phyloP scores from a whole-genome alignment of 108 stramenopile species.

The Pseudonitzschia delicatissima region DNA sequence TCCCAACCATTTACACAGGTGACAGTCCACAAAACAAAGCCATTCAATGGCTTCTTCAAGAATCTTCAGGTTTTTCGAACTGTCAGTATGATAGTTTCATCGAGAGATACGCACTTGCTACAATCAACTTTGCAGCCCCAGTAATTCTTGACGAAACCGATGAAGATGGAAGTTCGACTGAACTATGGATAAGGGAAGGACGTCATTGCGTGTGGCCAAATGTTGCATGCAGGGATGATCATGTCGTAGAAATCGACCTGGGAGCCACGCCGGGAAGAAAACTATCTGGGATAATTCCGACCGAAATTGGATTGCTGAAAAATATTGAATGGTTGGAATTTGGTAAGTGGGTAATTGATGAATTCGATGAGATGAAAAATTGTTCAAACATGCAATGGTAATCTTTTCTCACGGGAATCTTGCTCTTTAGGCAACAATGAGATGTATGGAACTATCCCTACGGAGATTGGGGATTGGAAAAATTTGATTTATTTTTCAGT shows the following conservation, averaged over 20 bases:
- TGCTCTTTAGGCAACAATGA: background rate
- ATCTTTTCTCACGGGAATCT: background rate
- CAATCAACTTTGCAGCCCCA: constrained; percentile 3
- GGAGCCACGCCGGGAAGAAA: background rate
- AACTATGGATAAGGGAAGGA: background rate
- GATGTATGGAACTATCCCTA: background rate
- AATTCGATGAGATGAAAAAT: no score
- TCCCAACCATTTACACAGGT: background rate
- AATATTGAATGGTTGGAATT: background rate
- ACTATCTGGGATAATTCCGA: background rate
- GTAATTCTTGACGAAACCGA: background rate
- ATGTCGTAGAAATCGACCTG: background rate
- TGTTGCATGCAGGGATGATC: background rate
- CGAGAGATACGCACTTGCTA: background rate
- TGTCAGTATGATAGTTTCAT: background rate
- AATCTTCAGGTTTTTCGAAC: background rate
- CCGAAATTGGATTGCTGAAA: constrained; percentile 1
- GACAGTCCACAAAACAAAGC: background rate
- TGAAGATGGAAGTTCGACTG: background rate
- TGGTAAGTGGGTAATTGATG: background rate
- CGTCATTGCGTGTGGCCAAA: background rate
- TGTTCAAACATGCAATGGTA: background rate
- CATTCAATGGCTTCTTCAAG: background rate
- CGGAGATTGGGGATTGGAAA: background rate
- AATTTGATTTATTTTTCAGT: no score